These are phyloP conservation scores for Pisolithus tinctorius DNA, from an alignment of 768 basidiomycete species.

Conservation along the genomic window DNA sequence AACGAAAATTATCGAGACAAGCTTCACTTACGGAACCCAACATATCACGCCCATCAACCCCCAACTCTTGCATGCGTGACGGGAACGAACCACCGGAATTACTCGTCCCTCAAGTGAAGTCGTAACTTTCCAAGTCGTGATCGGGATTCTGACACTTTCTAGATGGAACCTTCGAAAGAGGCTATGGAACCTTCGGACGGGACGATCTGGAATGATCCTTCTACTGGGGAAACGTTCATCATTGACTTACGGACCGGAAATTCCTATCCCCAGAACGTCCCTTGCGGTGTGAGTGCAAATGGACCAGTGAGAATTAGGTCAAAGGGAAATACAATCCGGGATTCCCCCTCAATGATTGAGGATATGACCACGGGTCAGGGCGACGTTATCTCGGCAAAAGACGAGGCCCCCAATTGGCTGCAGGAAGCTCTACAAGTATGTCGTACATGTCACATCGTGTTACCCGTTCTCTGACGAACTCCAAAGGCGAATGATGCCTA, in stretches of 20 bases:
- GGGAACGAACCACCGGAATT: slow-evolving; percentile 5
- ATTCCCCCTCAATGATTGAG: slow-evolving; percentile 4
- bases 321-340: slow-evolving; percentile 12
- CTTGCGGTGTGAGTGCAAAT: slow-evolving; percentile 5
- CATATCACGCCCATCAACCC: background rate
- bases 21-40: slow-evolving; percentile 2
- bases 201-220: slow-evolving; percentile 54
- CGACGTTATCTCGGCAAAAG: slow-evolving; percentile 8
- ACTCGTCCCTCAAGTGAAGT: slow-evolving; percentile 17
- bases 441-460: slow-evolving; percentile 8
- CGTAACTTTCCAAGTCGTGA: slow-evolving; percentile 1
- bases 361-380: background rate
- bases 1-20: slow-evolving; percentile 35
- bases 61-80: slow-evolving; percentile 1
- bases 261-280: slow-evolving; percentile 37
- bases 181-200: slow-evolving; percentile 8
- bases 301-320: slow-evolving; percentile 5
- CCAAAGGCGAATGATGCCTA: slow-evolving; percentile 54
- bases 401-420: slow-evolving; percentile 56
- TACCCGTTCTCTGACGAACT: slow-evolving; percentile 6
- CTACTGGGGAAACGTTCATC: slow-evolving; percentile 49
- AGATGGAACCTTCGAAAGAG: slow-evolving; percentile 9
- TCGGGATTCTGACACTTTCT: slow-evolving; percentile 7
- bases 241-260: slow-evolving; percentile 67
- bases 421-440: slow-evolving; percentile 50